phyloP scores from a whole-genome alignment of 2,329 filamentous ascomycete genomes.

The Peltaster fructicola region DNA sequence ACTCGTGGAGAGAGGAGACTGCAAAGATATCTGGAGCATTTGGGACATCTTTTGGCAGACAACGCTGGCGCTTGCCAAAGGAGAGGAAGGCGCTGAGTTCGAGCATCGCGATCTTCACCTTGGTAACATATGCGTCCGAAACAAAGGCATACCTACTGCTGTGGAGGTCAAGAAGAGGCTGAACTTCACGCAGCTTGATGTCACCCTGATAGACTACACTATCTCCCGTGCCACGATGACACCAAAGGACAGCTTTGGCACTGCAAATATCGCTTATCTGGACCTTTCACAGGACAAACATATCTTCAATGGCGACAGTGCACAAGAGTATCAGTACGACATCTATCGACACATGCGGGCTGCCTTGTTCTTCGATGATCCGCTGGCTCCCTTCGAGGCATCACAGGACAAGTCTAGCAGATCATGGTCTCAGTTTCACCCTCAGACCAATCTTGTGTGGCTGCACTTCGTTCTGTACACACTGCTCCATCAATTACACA shows the following conservation, averaged over 20 bases:
- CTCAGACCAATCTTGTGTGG: conserved; percentile 47
- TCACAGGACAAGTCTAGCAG: background rate
- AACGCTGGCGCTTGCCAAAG: conserved; percentile 42
- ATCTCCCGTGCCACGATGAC: conserved; percentile 41
- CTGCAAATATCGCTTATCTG: conserved; percentile 24
- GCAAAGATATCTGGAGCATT: conserved; percentile 25
- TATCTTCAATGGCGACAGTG: conserved; percentile 30
- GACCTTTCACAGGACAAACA: conserved; percentile 27
- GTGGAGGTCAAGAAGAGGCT: conserved; percentile 23
- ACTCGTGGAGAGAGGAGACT: conserved; percentile 16
- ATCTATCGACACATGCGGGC: conserved; percentile 37
- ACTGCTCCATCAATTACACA: conserved; percentile 31
- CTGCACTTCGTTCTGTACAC: conserved; percentile 41
- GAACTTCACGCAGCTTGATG: conserved; percentile 37
- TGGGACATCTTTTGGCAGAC: conserved; percentile 53
- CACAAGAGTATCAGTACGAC: conserved; percentile 36
- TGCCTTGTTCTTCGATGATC: conserved; percentile 22
- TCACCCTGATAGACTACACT: conserved; percentile 51
- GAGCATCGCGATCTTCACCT: conserved; percentile 51
- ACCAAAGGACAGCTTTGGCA: conserved; percentile 3
- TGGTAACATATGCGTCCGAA: conserved; percentile 45
- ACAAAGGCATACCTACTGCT: conserved; percentile 1
- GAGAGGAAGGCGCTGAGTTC: conserved; percentile 41
- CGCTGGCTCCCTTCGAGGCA: conserved; percentile 18
- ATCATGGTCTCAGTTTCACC: conserved; percentile 37